These are phyloP conservation scores for Pachysolen tannophilus DNA, from an alignment of 805 yeast genomes.

Conservation along the genomic window DNA sequence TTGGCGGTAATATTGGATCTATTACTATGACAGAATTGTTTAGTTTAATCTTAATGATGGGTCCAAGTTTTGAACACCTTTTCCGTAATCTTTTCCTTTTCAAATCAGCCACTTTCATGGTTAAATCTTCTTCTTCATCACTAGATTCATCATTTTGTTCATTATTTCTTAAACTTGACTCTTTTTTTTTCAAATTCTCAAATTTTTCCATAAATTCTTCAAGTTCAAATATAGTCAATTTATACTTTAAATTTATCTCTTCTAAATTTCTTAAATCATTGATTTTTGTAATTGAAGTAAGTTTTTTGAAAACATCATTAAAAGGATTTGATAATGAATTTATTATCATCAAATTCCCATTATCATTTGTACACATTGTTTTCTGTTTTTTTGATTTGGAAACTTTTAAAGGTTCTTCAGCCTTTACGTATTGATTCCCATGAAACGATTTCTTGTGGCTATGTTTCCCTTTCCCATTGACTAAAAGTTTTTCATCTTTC, in stretches of 20 bases:
- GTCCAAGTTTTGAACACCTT: slow-evolving; percentile 25
- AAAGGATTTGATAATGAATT: slow-evolving; percentile 6
- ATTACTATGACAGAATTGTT: slow-evolving; percentile 30
- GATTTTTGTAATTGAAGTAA: slow-evolving; percentile 42
- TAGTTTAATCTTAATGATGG: slow-evolving; percentile 27
- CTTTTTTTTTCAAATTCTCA: slow-evolving; percentile 29
- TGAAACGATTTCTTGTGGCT: neutral
- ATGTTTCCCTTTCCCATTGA: too few species aligned
- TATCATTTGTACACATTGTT: too few species aligned
- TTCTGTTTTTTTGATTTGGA: too few species aligned
- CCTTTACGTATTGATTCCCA: neutral
- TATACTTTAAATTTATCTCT: slow-evolving; percentile 46
- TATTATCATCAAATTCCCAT: too few species aligned
- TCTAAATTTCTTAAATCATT: slow-evolving; percentile 35
- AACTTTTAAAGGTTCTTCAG: slow-evolving; percentile 3
- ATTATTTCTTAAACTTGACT: slow-evolving; percentile 20
- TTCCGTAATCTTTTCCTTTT: slow-evolving; percentile 17
- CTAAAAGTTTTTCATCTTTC: too few species aligned
- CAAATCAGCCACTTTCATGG: slow-evolving; percentile 19
- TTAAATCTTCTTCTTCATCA: slow-evolving; percentile 21
- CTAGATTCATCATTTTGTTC: slow-evolving; percentile 3
- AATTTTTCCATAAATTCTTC: slow-evolving; percentile 27
- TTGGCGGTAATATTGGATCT: slow-evolving; percentile 28
- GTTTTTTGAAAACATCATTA: slow-evolving; percentile 35
- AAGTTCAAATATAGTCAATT: slow-evolving; percentile 43